Base-by-base conservation (phyloP, 2,329 filamentous ascomycete genomes). In the Claviceps fusiformis region DNA sequence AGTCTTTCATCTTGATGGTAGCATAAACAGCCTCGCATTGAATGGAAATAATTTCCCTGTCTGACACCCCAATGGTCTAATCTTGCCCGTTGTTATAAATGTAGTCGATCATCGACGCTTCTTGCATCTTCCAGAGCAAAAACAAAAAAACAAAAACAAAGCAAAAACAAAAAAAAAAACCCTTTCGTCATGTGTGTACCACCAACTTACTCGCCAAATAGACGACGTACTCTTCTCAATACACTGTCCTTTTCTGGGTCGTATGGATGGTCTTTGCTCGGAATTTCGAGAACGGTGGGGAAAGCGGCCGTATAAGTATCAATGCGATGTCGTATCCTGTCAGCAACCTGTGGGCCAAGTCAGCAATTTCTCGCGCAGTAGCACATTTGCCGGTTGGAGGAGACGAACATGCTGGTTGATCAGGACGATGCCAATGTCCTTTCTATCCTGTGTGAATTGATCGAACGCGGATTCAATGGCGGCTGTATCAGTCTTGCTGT, bases 211-310 rank as follows among this genome's bases (percentile, higher is more conserved):
- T 91, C 82, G 62, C 82, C 82, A 73, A 85, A 85, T 55, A 82
- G 61, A 57, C 79, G 75, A 58, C 79, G 75, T 49, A 98, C 93
- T 62, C 93, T 81, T 73, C 91, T 87, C 72, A 98, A 71, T 47
- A 98, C 92, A 67, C 92, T 97, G 71, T 98, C 93, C 77, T 98
- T 98, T 73, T 98, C 93, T 0, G 93, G 93, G 65, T 98, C 92
- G 68, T 98, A 98, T 2, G 93, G 93, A 70, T 98, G 93, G 70
- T 98, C 93, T 78, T 98, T 98, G 74, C 89, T 95, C 29, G 93
- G 93, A 58, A 98, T 97, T 72, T 98, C 93, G 56, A 98, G 82
- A 54, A 98, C 80, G 27, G 90, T 86, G n/a, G 93, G 93, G 73
- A 98, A 98, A 5, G 93, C 91, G 52, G 92, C 89, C 24, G 89